Conservation (phyloP, 1,284 basidiomycete species). For the Trichosporon inkin region DNA sequence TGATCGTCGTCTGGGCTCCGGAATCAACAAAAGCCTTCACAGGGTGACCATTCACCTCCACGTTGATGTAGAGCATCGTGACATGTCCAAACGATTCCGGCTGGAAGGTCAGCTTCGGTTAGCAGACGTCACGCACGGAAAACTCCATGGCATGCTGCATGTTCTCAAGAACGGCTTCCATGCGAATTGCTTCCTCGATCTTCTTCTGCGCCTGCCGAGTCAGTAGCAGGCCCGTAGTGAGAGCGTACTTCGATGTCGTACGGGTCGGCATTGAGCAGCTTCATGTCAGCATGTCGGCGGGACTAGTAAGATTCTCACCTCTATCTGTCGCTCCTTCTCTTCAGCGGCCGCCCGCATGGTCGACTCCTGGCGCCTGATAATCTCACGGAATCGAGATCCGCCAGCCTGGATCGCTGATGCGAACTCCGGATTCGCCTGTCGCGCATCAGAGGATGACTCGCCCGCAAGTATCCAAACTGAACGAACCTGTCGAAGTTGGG, state of each 20-base stretch:
- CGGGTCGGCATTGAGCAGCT: slow-evolving; percentile 71
- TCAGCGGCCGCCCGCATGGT: slow-evolving; percentile 58
- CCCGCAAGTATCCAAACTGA: too few relatives aligned
- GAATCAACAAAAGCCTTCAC: slow-evolving; percentile 98
- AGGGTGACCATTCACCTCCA: slow-evolving; percentile 85
- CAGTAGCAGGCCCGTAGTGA: background rate
- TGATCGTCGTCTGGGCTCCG: slow-evolving; percentile 94
- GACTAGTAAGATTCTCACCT: slow-evolving; percentile 53
- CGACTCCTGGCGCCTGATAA: slow-evolving; percentile 63
- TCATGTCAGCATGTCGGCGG: background rate
- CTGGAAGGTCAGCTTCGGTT: slow-evolving; percentile 44
- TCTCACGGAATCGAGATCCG: slow-evolving; percentile 67
- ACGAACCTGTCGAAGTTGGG: slow-evolving; percentile 64
- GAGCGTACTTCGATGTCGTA: slow-evolving; percentile 70
- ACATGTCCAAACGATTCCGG: slow-evolving; percentile 93
- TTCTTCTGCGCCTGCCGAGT: slow-evolving; percentile 62
- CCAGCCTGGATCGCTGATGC: slow-evolving; percentile 66
- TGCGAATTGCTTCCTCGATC: slow-evolving; percentile 90
- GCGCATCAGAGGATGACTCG: background rate
- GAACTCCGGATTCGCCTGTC: slow-evolving; percentile 71
- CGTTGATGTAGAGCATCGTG: slow-evolving; percentile 77
- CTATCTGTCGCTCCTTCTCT: slow-evolving; percentile 62
- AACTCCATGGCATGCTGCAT: slow-evolving; percentile 87
- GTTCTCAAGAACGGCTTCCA: slow-evolving; percentile 86
- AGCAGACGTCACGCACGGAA: slow-evolving; percentile 56